Conservation (phyloP, 1,284 basidiomycete genomes). For the Macrocystidia cucumis region DNA sequence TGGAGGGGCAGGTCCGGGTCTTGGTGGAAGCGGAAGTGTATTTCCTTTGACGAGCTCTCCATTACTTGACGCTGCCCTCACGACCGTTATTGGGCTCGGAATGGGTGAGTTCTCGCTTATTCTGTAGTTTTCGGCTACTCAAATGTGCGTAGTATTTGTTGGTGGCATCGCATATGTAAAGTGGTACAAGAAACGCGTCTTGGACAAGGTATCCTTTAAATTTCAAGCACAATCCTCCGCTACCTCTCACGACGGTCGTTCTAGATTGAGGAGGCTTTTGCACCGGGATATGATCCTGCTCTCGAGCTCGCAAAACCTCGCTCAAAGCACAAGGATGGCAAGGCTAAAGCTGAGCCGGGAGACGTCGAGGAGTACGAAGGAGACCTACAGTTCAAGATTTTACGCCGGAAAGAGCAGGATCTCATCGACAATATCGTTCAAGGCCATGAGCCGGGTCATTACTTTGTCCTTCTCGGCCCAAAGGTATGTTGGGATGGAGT, state of each 20-base stretch:
- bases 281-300: slow-evolving; percentile 67
- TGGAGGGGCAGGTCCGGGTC: slow-evolving; percentile 21
- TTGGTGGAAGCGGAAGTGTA: slow-evolving; percentile 21
- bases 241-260: slow-evolving; percentile 9
- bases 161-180: slow-evolving; percentile 67
- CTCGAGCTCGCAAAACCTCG: slow-evolving; percentile 58
- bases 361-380: slow-evolving; percentile 32
- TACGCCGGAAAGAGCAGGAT: slow-evolving; percentile 67
- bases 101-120: slow-evolving; percentile 34
- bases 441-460: slow-evolving; percentile 64
- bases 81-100: slow-evolving; percentile 51
- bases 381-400: slow-evolving; percentile 45
- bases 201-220: slow-evolving; percentile 51
- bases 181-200: slow-evolving; percentile 77
- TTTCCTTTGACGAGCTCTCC: slow-evolving; percentile 31
- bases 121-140: background rate
- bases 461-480: slow-evolving; percentile 70
- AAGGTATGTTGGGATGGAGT: slow-evolving; percentile 39
- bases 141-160: slow-evolving; percentile 40
- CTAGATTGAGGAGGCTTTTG: slow-evolving; percentile 60
- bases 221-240: slow-evolving; percentile 6
- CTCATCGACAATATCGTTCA: slow-evolving; percentile 72
- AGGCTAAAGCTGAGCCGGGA: too few relatives aligned
- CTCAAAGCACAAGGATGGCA: slow-evolving; percentile 17
- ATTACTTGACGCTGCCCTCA: slow-evolving; percentile 46